phyloP scores from a whole-genome alignment of 2,329 filamentous ascomycete species.

The Pestalotiopsis sp. region DNA sequence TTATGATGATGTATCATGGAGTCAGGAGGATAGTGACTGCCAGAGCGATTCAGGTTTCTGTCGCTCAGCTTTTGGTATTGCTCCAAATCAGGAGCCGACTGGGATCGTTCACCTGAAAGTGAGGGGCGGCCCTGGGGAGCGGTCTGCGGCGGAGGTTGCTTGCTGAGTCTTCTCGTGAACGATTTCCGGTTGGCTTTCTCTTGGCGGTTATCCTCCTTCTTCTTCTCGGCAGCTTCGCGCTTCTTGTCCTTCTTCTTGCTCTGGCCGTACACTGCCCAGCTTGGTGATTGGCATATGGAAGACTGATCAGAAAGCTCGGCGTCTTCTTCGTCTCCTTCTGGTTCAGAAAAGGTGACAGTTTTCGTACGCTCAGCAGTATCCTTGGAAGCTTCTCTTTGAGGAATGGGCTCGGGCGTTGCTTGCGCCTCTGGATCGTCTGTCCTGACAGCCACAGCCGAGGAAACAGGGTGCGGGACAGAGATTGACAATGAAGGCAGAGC shows the following conservation, averaged over 20 bases:
- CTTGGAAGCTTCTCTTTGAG: constrained; percentile 17
- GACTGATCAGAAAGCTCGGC: constrained; percentile 44
- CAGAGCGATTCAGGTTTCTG: constrained; percentile 20
- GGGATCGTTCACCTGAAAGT: constrained; percentile 25
- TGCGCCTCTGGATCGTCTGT: constrained; percentile 21
- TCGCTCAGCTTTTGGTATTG: constrained; percentile 20
- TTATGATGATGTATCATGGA: constrained; percentile 22
- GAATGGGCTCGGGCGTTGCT: not conserved
- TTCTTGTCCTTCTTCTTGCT: constrained; percentile 52
- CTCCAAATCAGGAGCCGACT: constrained; percentile 29
- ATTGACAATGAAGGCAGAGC: constrained; percentile 34
- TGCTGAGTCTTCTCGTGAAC: constrained; percentile 42
- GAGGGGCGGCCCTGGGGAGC: constrained; percentile 27
- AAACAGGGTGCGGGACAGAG: constrained; percentile 31
- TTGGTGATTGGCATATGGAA: constrained; percentile 63
- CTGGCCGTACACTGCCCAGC: constrained; percentile 60
- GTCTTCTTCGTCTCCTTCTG: constrained; percentile 34
- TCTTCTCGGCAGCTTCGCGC: constrained; percentile 40
- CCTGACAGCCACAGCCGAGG: constrained; percentile 20
- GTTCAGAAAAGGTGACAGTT: constrained; percentile 42
- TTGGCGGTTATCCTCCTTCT: constrained; percentile 44
- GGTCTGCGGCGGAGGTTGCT: constrained; percentile 33
- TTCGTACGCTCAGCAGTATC: constrained; percentile 33
- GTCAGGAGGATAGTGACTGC: constrained; percentile 15
- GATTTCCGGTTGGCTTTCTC: constrained; percentile 40